Evolutionary conservation across 441 rosid genomes (phyloP).

Genomic region (Gossypium trilobum): DNA sequence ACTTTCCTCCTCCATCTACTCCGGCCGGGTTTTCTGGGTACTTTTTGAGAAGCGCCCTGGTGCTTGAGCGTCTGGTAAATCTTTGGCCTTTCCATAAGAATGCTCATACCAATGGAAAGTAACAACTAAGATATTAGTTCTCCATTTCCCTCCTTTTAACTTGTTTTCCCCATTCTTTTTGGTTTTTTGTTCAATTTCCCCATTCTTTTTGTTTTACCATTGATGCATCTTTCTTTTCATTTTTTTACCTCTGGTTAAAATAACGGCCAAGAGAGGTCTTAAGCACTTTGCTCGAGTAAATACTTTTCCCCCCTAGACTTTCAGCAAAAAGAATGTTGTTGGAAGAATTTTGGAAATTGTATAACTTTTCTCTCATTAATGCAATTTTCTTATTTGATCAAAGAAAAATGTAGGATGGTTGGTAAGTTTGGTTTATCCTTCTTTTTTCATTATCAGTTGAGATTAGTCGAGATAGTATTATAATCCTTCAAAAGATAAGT

Average conservation of each 20-base stretch:
- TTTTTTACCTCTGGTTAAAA: background rate
- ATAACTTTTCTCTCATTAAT: background rate
- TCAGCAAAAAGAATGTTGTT: background rate
- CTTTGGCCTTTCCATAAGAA: conserved; percentile 91
- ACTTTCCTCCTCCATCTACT: conserved; percentile 82
- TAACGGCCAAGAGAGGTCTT: conserved; percentile 13
- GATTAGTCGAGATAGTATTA: too few species aligned
- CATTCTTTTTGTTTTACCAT: conserved; percentile 1
- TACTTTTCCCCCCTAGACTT: conserved; percentile 1
- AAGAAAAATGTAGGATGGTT: background rate
- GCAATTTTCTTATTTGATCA: background rate
- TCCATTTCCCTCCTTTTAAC: background rate
- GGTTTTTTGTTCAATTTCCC: too few species aligned
- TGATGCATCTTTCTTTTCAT: background rate
- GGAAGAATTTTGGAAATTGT: background rate
- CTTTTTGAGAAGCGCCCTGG: conserved; percentile 88
- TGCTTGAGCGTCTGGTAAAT: conserved; percentile 92
- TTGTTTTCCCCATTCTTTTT: background rate
- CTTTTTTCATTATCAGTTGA: too few species aligned
- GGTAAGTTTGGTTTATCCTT: background rate
- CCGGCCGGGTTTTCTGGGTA: conserved; percentile 97
- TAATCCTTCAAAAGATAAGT: too few species aligned
- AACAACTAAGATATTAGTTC: conserved; percentile 32
- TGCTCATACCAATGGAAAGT: conserved; percentile 54
- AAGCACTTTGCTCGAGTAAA: conserved; percentile 14